Base-by-base conservation (phyloP, 371 early-diverging fungal species). In the Mortierella sp. region DNA sequence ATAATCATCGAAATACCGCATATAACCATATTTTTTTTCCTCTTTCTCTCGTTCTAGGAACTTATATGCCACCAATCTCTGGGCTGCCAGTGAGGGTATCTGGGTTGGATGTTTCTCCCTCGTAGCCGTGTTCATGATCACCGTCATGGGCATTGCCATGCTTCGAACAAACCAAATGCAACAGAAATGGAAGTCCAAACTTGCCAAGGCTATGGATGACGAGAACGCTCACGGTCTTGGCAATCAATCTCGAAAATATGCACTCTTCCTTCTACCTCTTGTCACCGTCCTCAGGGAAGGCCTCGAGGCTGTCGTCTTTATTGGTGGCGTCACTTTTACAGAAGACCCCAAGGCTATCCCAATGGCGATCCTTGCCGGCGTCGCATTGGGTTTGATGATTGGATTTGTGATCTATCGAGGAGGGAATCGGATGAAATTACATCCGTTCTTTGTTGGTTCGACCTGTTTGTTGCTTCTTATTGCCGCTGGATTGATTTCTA, bases 261-360 rank as follows among this genome's bases (percentile, higher is more conserved):
- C 90, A 12, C 88, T 94, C 72, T 87, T 93, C 79, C 66, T 90
- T 48, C 72, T 92, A 17, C 93, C 95, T 4, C 89, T 92, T 56
- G 72, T 93, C 54, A 93, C 94, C 6, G 87, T 95, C 1, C 78
- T 93, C 31, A 83, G 95, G 28, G 94, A 94, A 82, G 93, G 93
- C 4, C 82, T 95, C 34, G 93, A 93, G 78, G 87, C 91, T 15
- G 84, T 95, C 7, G 87, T 95, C 1, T 92, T 94, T 72, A 86
- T 94, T 50, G 93, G 89, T 54, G 95, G 94, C 39, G 93, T 94
- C 9, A 86, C 91, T 0, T 78, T 93, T 32, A 79, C 85, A 39
- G 87, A 89, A 31, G 72, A 82, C 14, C 86, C 89, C 3, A 82
- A 83, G 31, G 84, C 93, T 1, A 89, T 95, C 58, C 95, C 95